Evolutionary conservation across 306 rosid species (phyloP), one percentile per base, ranked within the genome.

Genomic region (Luffa acutangula): DNA sequence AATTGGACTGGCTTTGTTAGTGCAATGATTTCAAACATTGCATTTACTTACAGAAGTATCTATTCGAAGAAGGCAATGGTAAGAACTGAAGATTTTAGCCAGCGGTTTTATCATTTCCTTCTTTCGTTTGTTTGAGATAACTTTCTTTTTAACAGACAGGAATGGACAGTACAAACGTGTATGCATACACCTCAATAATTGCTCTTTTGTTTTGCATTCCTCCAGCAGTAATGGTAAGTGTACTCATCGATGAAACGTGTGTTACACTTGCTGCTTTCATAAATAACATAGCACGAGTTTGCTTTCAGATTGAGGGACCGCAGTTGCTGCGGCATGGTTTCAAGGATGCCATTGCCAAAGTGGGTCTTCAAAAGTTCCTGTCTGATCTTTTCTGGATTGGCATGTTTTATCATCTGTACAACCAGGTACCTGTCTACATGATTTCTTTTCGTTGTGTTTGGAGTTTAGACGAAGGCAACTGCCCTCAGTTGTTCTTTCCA

Each of bases 21-120:
- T 84, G 98, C 98, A 21, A 94, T 94, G 98, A 85, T 94, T 84
- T 94, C 97, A 75, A 94, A 94, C 85, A 88, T 94, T 78, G 89
- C 98, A 41, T 94, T 94, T 81, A 92, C 98, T 56, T 94, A 94
- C 85, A 81, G 98, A 83, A 94, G 98, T 64, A 88, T 94, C 79
- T 94, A 94, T 66, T 91, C 96, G 3, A 89, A 91, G 86, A 89
- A 89, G 80, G 93, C 96, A 79, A 91, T 89, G 96, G 96, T 91
- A 85, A 85, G 75, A 36, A 45, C 14, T 80, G 74, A n/a, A 37
- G 8, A 7, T 48, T 21, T 49, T 65, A 12, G 63, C 74, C 49
- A 69, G 25, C 9, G 4, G 46, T 34, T 64, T 62, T 46, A 51
- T 18, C 73, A 62, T 57, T 59, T 70, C 13, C 69, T 31, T 75